A percentile compares a stretch with the other conserved stretches of the same genome.
phyloP scores from a whole-genome alignment of 345 rosid genomes.

The Arabidopsis suecica region DNA sequence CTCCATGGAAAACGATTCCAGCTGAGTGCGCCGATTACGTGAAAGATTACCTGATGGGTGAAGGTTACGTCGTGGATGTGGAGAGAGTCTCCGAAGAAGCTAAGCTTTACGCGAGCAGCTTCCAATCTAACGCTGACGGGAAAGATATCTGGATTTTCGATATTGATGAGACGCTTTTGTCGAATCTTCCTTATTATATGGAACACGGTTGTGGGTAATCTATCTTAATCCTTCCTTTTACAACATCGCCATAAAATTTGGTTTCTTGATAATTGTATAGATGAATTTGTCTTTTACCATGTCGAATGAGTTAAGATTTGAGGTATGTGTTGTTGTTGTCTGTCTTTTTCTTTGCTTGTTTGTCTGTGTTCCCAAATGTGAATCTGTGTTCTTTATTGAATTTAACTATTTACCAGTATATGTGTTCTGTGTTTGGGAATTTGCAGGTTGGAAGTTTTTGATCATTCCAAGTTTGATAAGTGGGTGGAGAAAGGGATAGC shows the following conservation, averaged over 20 bases:
- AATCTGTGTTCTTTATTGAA: slow-evolving; percentile 7
- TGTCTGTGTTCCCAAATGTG: neutral
- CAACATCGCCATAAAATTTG: neutral
- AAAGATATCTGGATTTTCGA: slow-evolving; percentile 89
- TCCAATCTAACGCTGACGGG: slow-evolving; percentile 57
- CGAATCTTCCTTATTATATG: slow-evolving; percentile 82
- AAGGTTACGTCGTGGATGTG: slow-evolving; percentile 63
- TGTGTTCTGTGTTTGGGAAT: slow-evolving; percentile 25
- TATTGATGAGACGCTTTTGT: slow-evolving; percentile 85
- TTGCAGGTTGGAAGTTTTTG: slow-evolving; percentile 72
- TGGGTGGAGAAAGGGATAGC: slow-evolving; percentile 85
- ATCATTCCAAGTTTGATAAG: slow-evolving; percentile 63
- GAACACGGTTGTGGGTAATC: slow-evolving; percentile 77
- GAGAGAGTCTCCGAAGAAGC: slow-evolving; percentile 72
- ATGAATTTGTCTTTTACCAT: neutral
- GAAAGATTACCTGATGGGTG: slow-evolving; percentile 54
- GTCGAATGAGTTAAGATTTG: neutral
- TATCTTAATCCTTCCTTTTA: neutral
- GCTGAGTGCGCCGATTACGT: slow-evolving; percentile 69
- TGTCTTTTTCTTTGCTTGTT: slow-evolving; percentile 15
- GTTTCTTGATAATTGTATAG: neutral
- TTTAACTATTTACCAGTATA: neutral
- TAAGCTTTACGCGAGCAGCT: slow-evolving; percentile 57
- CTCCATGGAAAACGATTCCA: slow-evolving; percentile 81
- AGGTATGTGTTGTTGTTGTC: neutral